These are phyloP conservation scores for Cyphellophora europaea DNA, from an alignment of 2,329 filamentous ascomycete genomes.

Conservation along the genomic window DNA sequence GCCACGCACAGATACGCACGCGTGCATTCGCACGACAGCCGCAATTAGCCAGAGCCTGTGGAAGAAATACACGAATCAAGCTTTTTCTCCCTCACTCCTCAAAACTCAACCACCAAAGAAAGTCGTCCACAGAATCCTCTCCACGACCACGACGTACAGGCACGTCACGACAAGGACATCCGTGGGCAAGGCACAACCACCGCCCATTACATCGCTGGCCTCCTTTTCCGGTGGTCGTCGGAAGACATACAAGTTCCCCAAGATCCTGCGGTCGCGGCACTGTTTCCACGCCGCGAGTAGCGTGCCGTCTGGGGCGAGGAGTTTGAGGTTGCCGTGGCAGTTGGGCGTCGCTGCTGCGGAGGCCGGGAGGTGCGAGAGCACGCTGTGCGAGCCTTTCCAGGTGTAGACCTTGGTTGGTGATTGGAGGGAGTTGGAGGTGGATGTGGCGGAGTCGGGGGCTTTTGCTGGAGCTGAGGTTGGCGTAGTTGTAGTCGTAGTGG, in stretches of 20 bases:
- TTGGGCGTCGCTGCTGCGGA: background rate
- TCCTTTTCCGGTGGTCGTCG: too few species aligned
- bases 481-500: too few species aligned
- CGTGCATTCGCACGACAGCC: too few species aligned
- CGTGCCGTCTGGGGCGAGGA: background rate
- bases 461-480: too few species aligned
- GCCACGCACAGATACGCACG: too few species aligned
- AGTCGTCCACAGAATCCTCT: background rate
- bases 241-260: background rate
- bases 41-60: too few species aligned
- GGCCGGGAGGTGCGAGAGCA: background rate
- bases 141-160: background rate
- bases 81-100: too few species aligned
- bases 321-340: slow-evolving; percentile 2
- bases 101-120: background rate
- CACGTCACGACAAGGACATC: background rate
- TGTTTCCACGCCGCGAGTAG: slow-evolving; percentile 1
- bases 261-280: slow-evolving; percentile 1
- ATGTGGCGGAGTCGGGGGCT: background rate
- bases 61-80: too few species aligned
- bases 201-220: too few species aligned
- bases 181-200: background rate
- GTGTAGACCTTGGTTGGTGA: background rate
- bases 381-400: background rate
- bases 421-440: too few species aligned